Evolutionary conservation across 148 eudicot species (phyloP), one percentile per base, ranked within the genome.

Genomic region (Spergularia marina): DNA sequence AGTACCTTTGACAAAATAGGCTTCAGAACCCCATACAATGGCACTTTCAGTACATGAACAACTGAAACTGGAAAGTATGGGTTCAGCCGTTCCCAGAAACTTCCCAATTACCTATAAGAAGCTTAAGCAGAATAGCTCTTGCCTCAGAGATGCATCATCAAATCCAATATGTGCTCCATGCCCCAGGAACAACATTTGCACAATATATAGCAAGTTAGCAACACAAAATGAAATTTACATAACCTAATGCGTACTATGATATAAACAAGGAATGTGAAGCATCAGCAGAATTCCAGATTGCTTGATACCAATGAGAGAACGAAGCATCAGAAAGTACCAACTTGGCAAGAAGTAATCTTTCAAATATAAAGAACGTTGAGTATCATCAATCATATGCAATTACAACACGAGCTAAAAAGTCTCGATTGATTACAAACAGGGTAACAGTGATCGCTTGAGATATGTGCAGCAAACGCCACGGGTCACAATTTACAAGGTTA

Each of bases 401-500:
- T 70, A 74, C 72, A 60, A 70, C 77, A 67, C 49, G 62, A 56
- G 78, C 68, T 80, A 53, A 59, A 55, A 59, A 72, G 68, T 72
- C 60, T 71, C 73, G 54, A 73, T 39, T 7, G 71, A 61, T 63
- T 77, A 80, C 77, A 79, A 71, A 63, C 18, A 61, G 72, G 83
- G 79, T 64, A 80, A 76, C 41, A 75, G 80, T 63, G 76, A 77
- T 53, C 52, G 73, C 76, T 82, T 76, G 71, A 82, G 25, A 78
- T 83, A 88, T 85, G 76, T 78, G 90, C 89, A 85, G 75, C 85
- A 72, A 79, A 83, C 74, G 79, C 83, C 74, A 74, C 68, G 44
- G 77, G 90, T 81, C 77, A 78, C 74, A 87, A 81, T 86, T 79
- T 86, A 86, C 89, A 83, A 73, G 77, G 83, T 81, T 76, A 87